phyloP scores from a whole-genome alignment of 768 basidiomycete genomes.

The Boletus tylopilopsis region DNA sequence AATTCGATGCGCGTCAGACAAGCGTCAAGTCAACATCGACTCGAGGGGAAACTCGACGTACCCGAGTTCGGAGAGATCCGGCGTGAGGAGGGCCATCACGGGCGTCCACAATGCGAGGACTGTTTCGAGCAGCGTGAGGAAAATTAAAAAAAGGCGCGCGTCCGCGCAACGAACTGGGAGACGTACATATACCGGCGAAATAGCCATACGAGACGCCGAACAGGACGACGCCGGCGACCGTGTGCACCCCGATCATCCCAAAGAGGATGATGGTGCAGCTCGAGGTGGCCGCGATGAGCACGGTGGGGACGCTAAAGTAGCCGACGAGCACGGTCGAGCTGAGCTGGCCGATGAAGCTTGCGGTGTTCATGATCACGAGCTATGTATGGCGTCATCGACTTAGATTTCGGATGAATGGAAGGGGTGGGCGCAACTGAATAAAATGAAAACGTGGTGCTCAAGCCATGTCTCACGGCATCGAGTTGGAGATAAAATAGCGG shows the following conservation, averaged over 20 bases:
- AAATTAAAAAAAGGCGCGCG: neutral
- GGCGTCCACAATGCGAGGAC: conserved; percentile 42
- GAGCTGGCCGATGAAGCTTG: conserved; percentile 51
- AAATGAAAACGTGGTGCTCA: conserved; percentile 49
- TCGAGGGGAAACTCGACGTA: too few species aligned
- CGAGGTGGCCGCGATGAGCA: conserved; percentile 34
- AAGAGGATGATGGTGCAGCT: conserved; percentile 41
- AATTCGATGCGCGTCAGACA: neutral
- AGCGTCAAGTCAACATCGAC: too few species aligned
- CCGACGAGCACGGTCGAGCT: conserved; percentile 44
- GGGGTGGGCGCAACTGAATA: conserved; percentile 43
- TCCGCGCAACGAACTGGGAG: neutral
- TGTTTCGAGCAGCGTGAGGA: conserved; percentile 7
- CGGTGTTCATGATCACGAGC: conserved; percentile 56
- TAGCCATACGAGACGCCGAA: conserved; percentile 49
- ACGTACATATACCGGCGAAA: conserved; percentile 46
- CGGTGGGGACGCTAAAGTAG: conserved; percentile 40
- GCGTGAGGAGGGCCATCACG: conserved; percentile 41
- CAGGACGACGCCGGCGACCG: conserved; percentile 36
- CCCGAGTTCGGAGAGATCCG: conserved; percentile 51
- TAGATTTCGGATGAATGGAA: neutral
- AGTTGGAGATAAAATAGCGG: conserved; percentile 62
- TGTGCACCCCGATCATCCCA: conserved; percentile 42
- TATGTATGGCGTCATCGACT: conserved; percentile 15
- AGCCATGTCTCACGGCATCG: conserved; percentile 45